Base-by-base conservation (phyloP, 108 stramenopile species). In the Cyclotella baltica region DNA sequence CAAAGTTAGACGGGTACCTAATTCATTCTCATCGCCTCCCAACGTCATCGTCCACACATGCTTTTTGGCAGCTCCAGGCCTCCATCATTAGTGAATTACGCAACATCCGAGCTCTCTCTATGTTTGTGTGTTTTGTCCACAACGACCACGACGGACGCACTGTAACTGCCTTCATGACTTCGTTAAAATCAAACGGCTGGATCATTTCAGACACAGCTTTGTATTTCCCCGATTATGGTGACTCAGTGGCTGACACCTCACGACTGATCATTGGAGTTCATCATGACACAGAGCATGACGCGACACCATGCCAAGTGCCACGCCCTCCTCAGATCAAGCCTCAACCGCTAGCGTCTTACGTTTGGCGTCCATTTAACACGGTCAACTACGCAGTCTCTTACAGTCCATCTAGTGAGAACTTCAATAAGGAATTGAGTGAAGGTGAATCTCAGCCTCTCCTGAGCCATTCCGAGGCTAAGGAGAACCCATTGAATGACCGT, bases 1-100 rank as follows among this genome's bases (percentile, higher is more conserved):
- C 43, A 3, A 35, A 3, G 1, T 11, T 67, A 5, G 25, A 67
- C 30, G 67, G 67, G 28, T 67, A 67, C 47, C 67, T 67, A n/a
- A 67, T 67, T 27, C 67, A 67, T 27, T 48, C 67, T 27, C 67
- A 47, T 4, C 47, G 46, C 15, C 50, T 48, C 40, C 46, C 27
- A 4, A 20, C 40, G 9, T 16, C 4, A 5, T 18, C 11, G 25
- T 29, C 47, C 3, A 50, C 47, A 3, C 6, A 3, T 9, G 46
- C 1, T 4, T 67, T 67, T 20, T 67, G 67, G 40, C 4, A 29
- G 28, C 16, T 67, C 1, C 67, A 67, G 22, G 46, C 47, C 4
- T 15, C 67, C 19, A 23, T 67, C 8, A 38, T 67, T 16, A 2
- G 1, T 3, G 35, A 65, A 22, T 37, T 65, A 4, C 33, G 33